A percentile compares a stretch with the other conserved stretches of the same genome.
These are phyloP conservation scores for Acacia acuminata DNA, from an alignment of 306 rosid species.

Conservation along the genomic window DNA sequence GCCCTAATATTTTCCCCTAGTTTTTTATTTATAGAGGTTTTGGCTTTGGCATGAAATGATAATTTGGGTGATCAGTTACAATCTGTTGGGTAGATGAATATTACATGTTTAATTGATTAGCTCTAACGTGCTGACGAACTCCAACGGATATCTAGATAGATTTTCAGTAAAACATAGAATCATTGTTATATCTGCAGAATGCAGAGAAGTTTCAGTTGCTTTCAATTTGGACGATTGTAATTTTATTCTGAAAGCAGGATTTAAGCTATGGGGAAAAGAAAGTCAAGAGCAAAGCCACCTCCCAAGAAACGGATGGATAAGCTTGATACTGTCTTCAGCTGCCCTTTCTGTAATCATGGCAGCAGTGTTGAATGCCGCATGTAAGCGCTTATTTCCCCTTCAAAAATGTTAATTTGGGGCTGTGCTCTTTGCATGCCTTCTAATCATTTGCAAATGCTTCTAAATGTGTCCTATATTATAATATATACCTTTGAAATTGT, in stretches of 20 bases:
- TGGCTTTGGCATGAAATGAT: slow-evolving; percentile 1
- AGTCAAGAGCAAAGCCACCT: slow-evolving; percentile 75
- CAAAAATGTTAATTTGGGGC: not conserved
- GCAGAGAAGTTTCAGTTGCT: slow-evolving; percentile 11
- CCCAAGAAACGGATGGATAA: slow-evolving; percentile 82
- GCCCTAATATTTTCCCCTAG: not conserved
- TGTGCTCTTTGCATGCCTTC: not conserved
- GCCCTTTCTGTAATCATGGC: slow-evolving; percentile 85
- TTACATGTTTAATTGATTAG: not conserved
- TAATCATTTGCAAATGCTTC: not conserved
- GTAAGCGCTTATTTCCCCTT: slow-evolving; percentile 41
- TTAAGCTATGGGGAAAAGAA: slow-evolving; percentile 72
- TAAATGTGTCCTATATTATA: not conserved
- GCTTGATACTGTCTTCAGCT: slow-evolving; percentile 82
- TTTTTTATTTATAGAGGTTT: not conserved
- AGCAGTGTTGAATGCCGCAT: slow-evolving; percentile 77
- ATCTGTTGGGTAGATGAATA: not conserved
- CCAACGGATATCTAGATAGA: not conserved
- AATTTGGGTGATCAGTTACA: not conserved
- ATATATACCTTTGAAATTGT: not conserved
- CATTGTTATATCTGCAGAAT: not conserved
- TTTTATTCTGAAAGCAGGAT: slow-evolving; percentile 16
- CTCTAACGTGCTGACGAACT: not conserved
- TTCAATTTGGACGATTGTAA: not conserved
- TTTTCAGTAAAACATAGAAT: not conserved